Evolutionary conservation across 1,284 basidiomycete genomes (phyloP).

Genomic region (Apiotrichum montevideense): DNA sequence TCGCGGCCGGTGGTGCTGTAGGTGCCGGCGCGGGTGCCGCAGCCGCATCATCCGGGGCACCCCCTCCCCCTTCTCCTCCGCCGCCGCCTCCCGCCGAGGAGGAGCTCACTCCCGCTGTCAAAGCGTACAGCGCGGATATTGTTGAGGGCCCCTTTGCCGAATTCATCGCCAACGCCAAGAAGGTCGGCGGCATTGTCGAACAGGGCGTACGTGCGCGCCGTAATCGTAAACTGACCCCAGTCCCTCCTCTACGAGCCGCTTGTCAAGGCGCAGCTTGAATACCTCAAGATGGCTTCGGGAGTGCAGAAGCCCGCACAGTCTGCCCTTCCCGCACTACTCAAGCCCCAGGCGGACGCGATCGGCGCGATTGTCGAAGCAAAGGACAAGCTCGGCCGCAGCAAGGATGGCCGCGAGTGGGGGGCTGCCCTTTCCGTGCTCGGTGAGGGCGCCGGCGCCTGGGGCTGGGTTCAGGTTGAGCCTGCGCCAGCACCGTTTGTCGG

Average conservation of each 20-base stretch:
- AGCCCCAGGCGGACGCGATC: constrained; percentile 68
- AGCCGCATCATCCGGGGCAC: constrained; percentile 38
- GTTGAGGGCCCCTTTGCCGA: constrained; percentile 65
- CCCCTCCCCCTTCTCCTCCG: constrained; percentile 47
- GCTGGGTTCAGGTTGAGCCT: constrained; percentile 74
- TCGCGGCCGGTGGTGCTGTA: constrained; percentile 38
- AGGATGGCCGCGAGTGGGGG: constrained; percentile 68
- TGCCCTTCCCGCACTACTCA: constrained; percentile 50
- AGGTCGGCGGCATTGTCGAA: constrained; percentile 65
- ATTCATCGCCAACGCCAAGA: constrained; percentile 67
- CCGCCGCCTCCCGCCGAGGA: constrained; percentile 45
- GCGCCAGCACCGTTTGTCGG: constrained; percentile 70
- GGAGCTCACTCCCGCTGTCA: constrained; percentile 57
- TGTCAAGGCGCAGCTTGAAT: constrained; percentile 61
- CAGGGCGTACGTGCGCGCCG: constrained; percentile 63
- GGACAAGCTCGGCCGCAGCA: constrained; percentile 65
- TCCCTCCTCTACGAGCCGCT: constrained; percentile 62
- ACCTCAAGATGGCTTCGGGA: constrained; percentile 62
- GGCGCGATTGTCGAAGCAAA: constrained; percentile 70
- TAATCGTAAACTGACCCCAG: constrained; percentile 46
- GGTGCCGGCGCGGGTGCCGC: constrained; percentile 42
- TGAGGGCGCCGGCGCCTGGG: constrained; percentile 77
- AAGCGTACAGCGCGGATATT: constrained; percentile 69
- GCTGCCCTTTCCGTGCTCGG: constrained; percentile 73
- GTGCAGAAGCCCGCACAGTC: constrained; percentile 75